These are phyloP conservation scores for Zhuliangozyma blackwelliae DNA, from an alignment of 1,139 yeast species.

Conservation along the genomic window DNA sequence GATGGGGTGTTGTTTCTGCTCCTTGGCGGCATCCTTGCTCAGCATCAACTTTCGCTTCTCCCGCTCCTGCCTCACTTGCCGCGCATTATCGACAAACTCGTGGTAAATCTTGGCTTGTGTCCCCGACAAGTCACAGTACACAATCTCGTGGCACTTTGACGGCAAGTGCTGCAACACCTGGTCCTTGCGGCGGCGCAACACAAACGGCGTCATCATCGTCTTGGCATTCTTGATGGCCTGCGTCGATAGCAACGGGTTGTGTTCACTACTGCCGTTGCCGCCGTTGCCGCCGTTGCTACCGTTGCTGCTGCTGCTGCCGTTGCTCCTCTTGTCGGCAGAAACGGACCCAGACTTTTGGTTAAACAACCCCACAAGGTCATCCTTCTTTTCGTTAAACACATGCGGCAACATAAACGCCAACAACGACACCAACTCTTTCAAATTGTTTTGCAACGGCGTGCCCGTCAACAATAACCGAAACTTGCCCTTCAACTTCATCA, in stretches of 20 bases:
- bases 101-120: constrained; percentile 61
- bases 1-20: constrained; percentile 31
- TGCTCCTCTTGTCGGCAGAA: constrained; percentile 36
- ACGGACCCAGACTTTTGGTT: constrained; percentile 61
- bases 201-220: constrained; percentile 98
- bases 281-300: background rate
- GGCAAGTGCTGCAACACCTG: constrained; percentile 92
- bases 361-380: constrained; percentile 76
- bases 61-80: constrained; percentile 45
- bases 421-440: constrained; percentile 83
- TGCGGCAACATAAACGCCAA: constrained; percentile 87
- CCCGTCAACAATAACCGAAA: constrained; percentile 89
- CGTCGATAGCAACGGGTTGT: constrained; percentile 79
- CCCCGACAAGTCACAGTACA: constrained; percentile 58
- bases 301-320: constrained; percentile 11
- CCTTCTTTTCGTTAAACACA: constrained; percentile 75
- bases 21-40: constrained; percentile 37
- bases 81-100: constrained; percentile 46
- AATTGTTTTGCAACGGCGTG: constrained; percentile 92
- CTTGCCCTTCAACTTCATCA: constrained; percentile 76
- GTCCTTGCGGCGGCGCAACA: constrained; percentile 82
- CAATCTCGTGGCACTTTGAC: constrained; percentile 59
- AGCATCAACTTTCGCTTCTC: constrained; percentile 43
- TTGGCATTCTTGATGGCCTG: constrained; percentile 92
- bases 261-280: constrained; percentile 22